phyloP scores from a whole-genome alignment of 306 rosid species.

The Citrullus colocynthis region DNA sequence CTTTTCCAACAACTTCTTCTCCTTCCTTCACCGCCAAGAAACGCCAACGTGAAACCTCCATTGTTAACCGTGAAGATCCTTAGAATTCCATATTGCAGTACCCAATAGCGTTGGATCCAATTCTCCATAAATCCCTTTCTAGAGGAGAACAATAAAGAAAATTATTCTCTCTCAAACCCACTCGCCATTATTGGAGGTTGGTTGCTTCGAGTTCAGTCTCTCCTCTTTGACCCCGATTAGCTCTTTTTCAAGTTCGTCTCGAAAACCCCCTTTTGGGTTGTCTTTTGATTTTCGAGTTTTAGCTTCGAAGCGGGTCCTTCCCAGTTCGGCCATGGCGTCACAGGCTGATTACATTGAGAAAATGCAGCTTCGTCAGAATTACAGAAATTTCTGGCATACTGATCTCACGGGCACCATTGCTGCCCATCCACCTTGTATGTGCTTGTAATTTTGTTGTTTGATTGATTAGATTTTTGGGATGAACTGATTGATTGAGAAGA shows the following conservation, averaged over 20 bases:
- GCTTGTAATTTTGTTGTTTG: not conserved
- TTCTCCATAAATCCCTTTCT: not conserved
- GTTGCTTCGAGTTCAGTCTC: not conserved
- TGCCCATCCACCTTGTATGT: constrained; percentile 33
- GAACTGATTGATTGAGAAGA: not conserved
- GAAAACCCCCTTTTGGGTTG: not conserved
- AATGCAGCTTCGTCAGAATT: constrained; percentile 51
- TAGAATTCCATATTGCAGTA: not conserved
- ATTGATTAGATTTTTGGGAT: not conserved
- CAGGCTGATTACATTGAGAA: constrained; percentile 28
- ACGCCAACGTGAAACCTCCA: not conserved
- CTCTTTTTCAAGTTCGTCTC: not conserved
- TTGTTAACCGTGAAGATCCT: not conserved
- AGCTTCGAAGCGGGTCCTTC: not conserved
- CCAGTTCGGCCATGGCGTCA: constrained; percentile 22
- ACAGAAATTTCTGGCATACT: constrained; percentile 48
- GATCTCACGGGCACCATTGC: constrained; percentile 30
- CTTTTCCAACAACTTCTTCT: not conserved
- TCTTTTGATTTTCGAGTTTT: not conserved
- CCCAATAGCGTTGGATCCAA: constrained; percentile 1
- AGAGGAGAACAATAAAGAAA: not conserved
- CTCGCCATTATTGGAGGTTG: not conserved
- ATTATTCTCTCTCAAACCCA: not conserved
- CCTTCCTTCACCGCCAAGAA: not conserved
- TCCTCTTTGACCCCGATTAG: not conserved